Evolutionary conservation across 2,329 filamentous ascomycete genomes (phyloP).

Genomic region (Monosporascus sp.): DNA sequence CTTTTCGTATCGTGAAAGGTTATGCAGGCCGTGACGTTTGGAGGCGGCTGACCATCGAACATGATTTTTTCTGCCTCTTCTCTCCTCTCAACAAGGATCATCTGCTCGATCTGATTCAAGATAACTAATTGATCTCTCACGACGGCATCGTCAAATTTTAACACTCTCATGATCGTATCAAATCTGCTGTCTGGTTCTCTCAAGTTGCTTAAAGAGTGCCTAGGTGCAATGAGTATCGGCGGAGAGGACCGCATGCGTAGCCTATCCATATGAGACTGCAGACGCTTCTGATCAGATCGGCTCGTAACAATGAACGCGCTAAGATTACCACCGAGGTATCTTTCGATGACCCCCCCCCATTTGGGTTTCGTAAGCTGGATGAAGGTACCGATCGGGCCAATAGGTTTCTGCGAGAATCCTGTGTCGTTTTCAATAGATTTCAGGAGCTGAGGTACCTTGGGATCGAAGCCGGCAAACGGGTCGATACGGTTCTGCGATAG

Average conservation of each 20-base stretch:
- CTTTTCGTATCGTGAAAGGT: conserved; percentile 58
- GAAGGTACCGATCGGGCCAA: conserved; percentile 79
- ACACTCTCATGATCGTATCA: conserved; percentile 72
- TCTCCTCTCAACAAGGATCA: conserved; percentile 67
- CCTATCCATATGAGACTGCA: conserved; percentile 61
- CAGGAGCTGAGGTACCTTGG: conserved; percentile 58
- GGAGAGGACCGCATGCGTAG: conserved; percentile 39
- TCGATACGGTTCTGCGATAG: conserved; percentile 55
- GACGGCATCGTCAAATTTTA: conserved; percentile 76
- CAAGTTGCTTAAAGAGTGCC: conserved; percentile 51
- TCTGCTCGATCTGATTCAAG: conserved; percentile 75
- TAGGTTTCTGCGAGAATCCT: conserved; percentile 64
- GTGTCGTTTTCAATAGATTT: conserved; percentile 63
- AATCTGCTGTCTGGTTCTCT: conserved; percentile 70
- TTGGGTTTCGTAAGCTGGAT: conserved; percentile 71
- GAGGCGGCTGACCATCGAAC: conserved; percentile 54
- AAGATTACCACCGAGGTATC: conserved; percentile 62
- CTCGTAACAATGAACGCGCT: conserved; percentile 77
- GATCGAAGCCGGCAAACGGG: conserved; percentile 59
- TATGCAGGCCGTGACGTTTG: conserved; percentile 70
- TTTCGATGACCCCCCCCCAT: conserved; percentile 82
- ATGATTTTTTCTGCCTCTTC: conserved; percentile 65
- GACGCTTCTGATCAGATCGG: conserved; percentile 66
- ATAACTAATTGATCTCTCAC: conserved; percentile 82
- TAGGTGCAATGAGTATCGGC: conserved; percentile 59